Conservation (phyloP, 169 alveolate species). For the Plasmodium berghei region DNA sequence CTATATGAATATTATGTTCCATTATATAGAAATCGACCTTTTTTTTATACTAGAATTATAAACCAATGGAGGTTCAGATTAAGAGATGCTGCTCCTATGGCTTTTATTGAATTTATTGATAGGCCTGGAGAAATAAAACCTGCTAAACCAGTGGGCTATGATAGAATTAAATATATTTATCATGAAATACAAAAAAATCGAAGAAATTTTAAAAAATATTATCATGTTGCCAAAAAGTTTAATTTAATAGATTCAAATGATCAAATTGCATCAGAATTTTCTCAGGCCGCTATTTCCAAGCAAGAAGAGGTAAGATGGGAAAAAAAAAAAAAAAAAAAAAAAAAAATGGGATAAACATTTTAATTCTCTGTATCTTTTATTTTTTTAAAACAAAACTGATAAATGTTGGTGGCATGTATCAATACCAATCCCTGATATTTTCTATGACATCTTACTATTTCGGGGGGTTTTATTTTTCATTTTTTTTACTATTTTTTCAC, state of each 20-base stretch:
- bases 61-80: constrained; percentile 87
- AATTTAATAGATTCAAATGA: constrained; percentile 82
- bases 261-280: constrained; percentile 69
- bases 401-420: neutral
- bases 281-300: neutral
- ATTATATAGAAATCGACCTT: constrained; percentile 84
- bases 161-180: constrained; percentile 77
- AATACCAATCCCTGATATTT: neutral
- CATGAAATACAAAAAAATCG: constrained; percentile 80
- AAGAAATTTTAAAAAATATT: constrained; percentile 83
- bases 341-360: no score
- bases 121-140: constrained; percentile 91
- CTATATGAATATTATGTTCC: constrained; percentile 89
- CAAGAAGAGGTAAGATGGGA: constrained; percentile 10
- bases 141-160: constrained; percentile 89
- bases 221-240: constrained; percentile 80
- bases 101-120: constrained; percentile 89
- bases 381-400: no score
- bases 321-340: neutral
- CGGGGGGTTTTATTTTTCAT: neutral
- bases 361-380: no score
- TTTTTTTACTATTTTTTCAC: neutral
- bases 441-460: neutral
- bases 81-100: constrained; percentile 91
- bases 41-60: constrained; percentile 88